phyloP scores from a whole-genome alignment of 148 eudicot species.

The Amaranthus palmeri region DNA sequence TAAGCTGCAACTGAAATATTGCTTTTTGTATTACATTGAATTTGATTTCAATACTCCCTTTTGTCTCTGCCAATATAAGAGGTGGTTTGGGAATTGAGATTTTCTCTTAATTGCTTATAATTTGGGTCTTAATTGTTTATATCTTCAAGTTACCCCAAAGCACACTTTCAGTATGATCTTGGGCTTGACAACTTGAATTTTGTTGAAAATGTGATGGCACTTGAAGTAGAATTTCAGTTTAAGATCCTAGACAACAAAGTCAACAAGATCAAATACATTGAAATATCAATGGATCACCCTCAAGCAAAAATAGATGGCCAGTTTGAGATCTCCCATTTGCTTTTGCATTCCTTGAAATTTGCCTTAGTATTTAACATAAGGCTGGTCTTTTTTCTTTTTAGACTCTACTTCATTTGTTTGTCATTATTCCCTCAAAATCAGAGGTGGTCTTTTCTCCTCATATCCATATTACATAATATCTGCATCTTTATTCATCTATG shows the following conservation, averaged over 20 bases:
- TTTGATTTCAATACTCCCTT: neutral
- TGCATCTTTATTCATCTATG: neutral
- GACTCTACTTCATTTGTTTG: constrained; percentile 5
- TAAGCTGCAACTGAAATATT: too few relatives aligned
- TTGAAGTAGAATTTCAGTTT: constrained; percentile 86
- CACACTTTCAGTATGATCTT: constrained; percentile 85
- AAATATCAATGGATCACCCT: constrained; percentile 88
- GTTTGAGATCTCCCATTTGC: neutral
- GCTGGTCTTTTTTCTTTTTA: constrained; percentile 4
- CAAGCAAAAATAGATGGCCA: constrained; percentile 63
- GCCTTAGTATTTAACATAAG: constrained; percentile 14
- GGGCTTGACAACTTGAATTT: constrained; percentile 86
- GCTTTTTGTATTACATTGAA: too few relatives aligned
- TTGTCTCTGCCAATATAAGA: neutral
- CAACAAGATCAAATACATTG: constrained; percentile 75
- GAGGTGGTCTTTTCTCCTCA: constrained; percentile 1
- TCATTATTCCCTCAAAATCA: neutral
- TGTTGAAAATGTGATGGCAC: constrained; percentile 86
- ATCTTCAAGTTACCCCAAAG: constrained; percentile 57
- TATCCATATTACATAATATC: neutral
- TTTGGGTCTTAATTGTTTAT: neutral
- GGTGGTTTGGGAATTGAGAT: neutral
- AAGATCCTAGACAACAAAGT: constrained; percentile 93
- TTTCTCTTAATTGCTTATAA: neutral
- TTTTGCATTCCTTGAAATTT: neutral